Evolutionary conservation across 2,329 filamentous ascomycete genomes (phyloP).

Genomic region (Aspergillus pseudoglaucus): DNA sequence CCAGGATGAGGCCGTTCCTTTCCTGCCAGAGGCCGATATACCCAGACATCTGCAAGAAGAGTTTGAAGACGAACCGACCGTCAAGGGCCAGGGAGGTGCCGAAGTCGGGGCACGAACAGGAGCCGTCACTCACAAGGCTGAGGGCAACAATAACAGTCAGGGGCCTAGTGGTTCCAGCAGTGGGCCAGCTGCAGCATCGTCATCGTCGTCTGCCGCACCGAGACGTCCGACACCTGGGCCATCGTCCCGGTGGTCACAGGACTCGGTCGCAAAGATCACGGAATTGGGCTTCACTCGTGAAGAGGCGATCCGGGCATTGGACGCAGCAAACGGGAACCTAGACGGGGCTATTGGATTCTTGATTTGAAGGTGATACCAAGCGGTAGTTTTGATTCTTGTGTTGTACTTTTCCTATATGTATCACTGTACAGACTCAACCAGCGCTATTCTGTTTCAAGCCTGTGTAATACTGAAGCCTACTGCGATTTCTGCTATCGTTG

Average conservation of each 20-base stretch:
- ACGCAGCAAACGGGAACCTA: slow-evolving; percentile 77
- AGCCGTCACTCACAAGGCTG: slow-evolving; percentile 45
- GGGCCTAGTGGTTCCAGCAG: slow-evolving; percentile 10
- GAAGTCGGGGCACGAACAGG: slow-evolving; percentile 79
- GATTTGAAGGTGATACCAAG: slow-evolving; percentile 35
- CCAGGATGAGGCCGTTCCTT: slow-evolving; percentile 78
- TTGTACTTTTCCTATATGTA: neutral
- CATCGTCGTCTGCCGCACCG: slow-evolving; percentile 9
- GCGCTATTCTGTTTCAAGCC: neutral
- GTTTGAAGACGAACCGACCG: slow-evolving; percentile 70
- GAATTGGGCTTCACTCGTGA: slow-evolving; percentile 70
- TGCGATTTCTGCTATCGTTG: neutral
- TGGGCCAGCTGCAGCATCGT: slow-evolving; percentile 11
- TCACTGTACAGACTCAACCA: neutral
- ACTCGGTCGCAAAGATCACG: slow-evolving; percentile 68
- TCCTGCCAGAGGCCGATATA: slow-evolving; percentile 87
- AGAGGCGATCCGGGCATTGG: slow-evolving; percentile 71
- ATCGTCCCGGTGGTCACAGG: slow-evolving; percentile 45
- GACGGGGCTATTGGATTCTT: slow-evolving; percentile 81
- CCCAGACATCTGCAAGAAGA: slow-evolving; percentile 72
- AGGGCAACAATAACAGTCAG: slow-evolving; percentile 7
- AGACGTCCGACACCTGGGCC: slow-evolving; percentile 19
- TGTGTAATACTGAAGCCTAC: neutral
- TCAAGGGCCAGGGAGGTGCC: slow-evolving; percentile 81
- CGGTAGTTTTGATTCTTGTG: neutral